Evolutionary conservation across 805 yeast genomes (phyloP), one percentile per base, ranked within the genome.

Genomic region (Candida nanaspora): DNA sequence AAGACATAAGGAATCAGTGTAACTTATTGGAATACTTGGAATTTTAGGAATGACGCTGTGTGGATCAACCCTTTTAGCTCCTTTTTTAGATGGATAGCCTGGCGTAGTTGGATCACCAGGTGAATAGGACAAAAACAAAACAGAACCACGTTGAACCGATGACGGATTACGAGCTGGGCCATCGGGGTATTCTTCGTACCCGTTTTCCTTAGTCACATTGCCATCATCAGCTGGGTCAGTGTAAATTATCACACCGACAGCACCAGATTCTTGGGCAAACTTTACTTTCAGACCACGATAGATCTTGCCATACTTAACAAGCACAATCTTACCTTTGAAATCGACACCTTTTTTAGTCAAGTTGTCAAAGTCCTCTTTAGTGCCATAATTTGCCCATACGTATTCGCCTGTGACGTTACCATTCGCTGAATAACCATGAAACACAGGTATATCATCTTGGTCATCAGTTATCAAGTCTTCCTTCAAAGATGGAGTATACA

Each of bases 31-130:
- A 34, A 84, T 62, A 15, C 78, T 77, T 7, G 93, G 91, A 41
- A 84, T 84, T 19, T 57, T 59, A 14, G 89, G 88, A 37, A 77
- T 78, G 6, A 70, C 57, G 27, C 59, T 49, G 42, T 55, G 47
- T 2, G 85, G 84, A 44, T 69, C 77, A 6, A 57, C 56, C 40
- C 83, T 65, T 20, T 69, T 61, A 33, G 69, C 70, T 14, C 66
- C 71, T 4, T 73, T 72, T 37, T 72, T 76, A n/a, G 84, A 76
- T 5, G 83, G 74, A 46, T 69, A 74, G 2, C 83, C 86, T 1
- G 88, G 88, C 1, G 88, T 78, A 0, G 88, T 74, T 15, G 93
- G 93, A 53, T 83, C 93, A 27, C 93, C 93, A 1, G 89, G 88
- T 4, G 68, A 63, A 37, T 57, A 58, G 4, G 83, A 70, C 26